Percentiles rank a stretch among this genome's conserved stretches.
Conservation (phyloP, 2,329 filamentous ascomycete genomes). For the Fusarium sp. region DNA sequence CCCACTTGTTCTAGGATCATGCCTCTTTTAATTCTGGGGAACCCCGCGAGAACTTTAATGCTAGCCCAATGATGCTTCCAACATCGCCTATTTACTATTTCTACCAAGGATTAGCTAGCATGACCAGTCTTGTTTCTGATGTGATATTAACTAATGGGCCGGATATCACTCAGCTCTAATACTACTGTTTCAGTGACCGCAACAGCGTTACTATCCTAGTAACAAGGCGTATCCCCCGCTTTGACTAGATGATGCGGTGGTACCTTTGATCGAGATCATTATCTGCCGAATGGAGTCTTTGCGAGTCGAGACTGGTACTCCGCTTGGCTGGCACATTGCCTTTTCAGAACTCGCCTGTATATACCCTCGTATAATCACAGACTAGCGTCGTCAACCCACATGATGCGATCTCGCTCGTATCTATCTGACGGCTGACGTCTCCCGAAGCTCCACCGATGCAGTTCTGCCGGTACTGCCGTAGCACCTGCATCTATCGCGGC, state of each 20-base stretch:
- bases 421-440: not conserved
- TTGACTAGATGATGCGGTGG: no score
- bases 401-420: conserved; percentile 36
- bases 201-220: no score
- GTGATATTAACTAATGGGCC: no score
- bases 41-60: conserved; percentile 12
- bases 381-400: conserved; percentile 16
- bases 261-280: no score
- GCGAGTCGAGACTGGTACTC: not conserved
- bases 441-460: conserved; percentile 10
- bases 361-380: conserved; percentile 11
- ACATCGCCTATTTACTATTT: not conserved
- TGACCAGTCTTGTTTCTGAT: no score
- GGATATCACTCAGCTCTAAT: no score
- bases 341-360: not conserved
- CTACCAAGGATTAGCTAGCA: no score
- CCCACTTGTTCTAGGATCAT: conserved; percentile 21
- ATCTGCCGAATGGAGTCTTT: not conserved
- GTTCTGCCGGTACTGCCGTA: not conserved
- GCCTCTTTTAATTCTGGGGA: conserved; percentile 16
- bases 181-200: no score
- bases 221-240: no score
- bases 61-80: not conserved
- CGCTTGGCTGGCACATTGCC: not conserved
- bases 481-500: not conserved